These are phyloP conservation scores for Hypoxylon perforatum DNA, from an alignment of 495 filamentous ascomycete species.

Conservation along the genomic window DNA sequence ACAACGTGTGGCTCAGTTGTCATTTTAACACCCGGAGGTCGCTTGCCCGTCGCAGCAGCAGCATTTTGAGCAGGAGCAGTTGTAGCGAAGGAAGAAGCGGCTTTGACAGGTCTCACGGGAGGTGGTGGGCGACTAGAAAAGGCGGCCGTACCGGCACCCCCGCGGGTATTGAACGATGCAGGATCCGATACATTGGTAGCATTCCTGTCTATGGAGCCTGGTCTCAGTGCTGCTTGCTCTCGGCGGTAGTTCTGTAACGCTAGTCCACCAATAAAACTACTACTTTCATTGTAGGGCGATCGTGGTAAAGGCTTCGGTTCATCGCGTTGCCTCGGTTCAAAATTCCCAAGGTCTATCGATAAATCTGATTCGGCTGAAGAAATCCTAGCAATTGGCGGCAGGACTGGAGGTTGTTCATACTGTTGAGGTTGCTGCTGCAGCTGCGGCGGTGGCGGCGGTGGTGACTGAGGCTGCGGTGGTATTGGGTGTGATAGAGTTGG, in stretches of 20 bases:
- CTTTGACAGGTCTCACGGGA: slow-evolving; percentile 42
- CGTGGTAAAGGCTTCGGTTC: slow-evolving; percentile 43
- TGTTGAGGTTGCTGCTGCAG: slow-evolving; percentile 24
- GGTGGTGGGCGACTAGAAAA: slow-evolving; percentile 35
- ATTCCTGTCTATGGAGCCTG: slow-evolving; percentile 29
- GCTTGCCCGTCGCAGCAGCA: slow-evolving; percentile 37
- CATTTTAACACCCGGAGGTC: slow-evolving; percentile 50
- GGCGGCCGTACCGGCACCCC: slow-evolving; percentile 5
- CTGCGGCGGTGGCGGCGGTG: slow-evolving; percentile 55
- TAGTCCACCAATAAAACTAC: slow-evolving; percentile 55
- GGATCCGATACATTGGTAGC: slow-evolving; percentile 36
- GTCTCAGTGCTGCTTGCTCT: slow-evolving; percentile 38
- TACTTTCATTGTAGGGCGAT: slow-evolving; percentile 42
- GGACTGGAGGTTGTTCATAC: slow-evolving; percentile 48
- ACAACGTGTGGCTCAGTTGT: slow-evolving; percentile 59
- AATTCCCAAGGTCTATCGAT: slow-evolving; percentile 24
- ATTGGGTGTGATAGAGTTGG: slow-evolving; percentile 21
- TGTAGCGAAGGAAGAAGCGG: slow-evolving; percentile 51
- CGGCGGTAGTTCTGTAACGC: slow-evolving; percentile 53
- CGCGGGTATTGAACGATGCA: slow-evolving; percentile 29
- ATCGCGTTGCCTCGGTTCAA: slow-evolving; percentile 40
- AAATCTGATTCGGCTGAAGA: slow-evolving; percentile 51
- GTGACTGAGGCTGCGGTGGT: slow-evolving; percentile 31
- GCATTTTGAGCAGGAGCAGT: slow-evolving; percentile 52
- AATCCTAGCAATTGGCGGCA: slow-evolving; percentile 60